A percentile compares a stretch with the other conserved stretches of the same genome.
Evolutionary conservation across 306 rosid genomes (phyloP).

Genomic region (Rubus parviflorus): DNA sequence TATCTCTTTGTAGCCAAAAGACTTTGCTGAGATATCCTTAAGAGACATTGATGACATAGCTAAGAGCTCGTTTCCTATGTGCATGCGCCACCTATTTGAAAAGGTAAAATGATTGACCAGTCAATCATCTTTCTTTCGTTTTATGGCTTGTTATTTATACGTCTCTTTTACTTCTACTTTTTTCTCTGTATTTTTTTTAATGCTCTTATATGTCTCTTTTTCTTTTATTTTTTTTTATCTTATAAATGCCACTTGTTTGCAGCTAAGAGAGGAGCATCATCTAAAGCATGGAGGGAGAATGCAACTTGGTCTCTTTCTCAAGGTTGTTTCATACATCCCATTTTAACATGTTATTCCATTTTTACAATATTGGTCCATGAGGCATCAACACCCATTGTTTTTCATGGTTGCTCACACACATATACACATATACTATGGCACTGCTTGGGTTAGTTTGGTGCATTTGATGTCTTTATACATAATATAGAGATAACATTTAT

Average conservation of each 20-base stretch:
- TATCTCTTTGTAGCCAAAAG: conserved; percentile 61
- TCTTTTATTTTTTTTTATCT: conserved; percentile 16
- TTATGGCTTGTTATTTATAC: background rate
- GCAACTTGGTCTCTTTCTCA: conserved; percentile 97
- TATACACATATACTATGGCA: background rate
- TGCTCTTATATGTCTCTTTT: background rate
- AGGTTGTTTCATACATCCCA: conserved; percentile 59
- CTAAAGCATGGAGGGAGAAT: conserved; percentile 97
- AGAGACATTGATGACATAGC: conserved; percentile 80
- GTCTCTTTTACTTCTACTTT: background rate
- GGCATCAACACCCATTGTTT: background rate
- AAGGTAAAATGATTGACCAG: conserved; percentile 77
- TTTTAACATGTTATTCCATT: background rate
- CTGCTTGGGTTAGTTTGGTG: background rate
- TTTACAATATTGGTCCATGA: background rate
- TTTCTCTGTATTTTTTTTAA: conserved; percentile 10
- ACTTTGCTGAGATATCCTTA: conserved; percentile 63
- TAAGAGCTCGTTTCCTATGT: conserved; percentile 87
- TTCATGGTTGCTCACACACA: background rate
- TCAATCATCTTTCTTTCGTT: conserved; percentile 11
- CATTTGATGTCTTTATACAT: background rate
- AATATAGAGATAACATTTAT: background rate
- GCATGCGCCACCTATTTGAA: conserved; percentile 92
- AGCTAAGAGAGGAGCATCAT: conserved; percentile 98
- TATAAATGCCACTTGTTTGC: conserved; percentile 30